Evolutionary conservation across 2,329 filamentous ascomycete species (phyloP).

Genomic region (Sphaerulina musiva): DNA sequence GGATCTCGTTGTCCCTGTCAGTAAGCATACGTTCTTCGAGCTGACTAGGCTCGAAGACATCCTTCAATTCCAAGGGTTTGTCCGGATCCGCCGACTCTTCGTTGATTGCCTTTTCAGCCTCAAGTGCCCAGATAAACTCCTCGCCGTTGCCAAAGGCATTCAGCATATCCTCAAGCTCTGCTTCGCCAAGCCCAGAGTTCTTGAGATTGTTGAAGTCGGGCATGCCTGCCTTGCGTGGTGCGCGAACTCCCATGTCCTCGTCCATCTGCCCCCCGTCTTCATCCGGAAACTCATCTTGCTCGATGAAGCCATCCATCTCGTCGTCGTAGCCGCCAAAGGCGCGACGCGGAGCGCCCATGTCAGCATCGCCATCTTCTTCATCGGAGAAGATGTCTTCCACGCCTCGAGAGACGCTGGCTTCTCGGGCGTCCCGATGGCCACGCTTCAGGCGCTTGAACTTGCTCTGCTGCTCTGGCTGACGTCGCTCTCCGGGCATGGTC

Average conservation of each 20-base stretch:
- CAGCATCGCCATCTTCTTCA: conserved; percentile 66
- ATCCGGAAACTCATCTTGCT: conserved; percentile 87
- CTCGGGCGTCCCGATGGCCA: conserved; percentile 68
- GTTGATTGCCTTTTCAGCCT: conserved; percentile 75
- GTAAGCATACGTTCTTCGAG: conserved; percentile 90
- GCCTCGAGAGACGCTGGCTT: conserved; percentile 58
- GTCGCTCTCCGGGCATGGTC: conserved; percentile 63
- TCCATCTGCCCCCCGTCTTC: conserved; percentile 69
- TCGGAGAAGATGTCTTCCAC: conserved; percentile 93
- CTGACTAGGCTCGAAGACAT: conserved; percentile 96
- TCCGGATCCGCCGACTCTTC: conserved; percentile 73
- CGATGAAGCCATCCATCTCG: conserved; percentile 89
- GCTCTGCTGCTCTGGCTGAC: conserved; percentile 58
- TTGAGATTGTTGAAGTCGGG: conserved; percentile 64
- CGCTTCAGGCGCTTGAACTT: conserved; percentile 97
- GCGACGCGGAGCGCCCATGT: conserved; percentile 39
- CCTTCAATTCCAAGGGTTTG: conserved; percentile 84
- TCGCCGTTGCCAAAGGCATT: conserved; percentile 92
- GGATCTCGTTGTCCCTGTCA: conserved; percentile 88
- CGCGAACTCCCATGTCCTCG: conserved; percentile 83
- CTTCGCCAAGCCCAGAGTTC: conserved; percentile 69
- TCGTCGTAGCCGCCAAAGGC: conserved; percentile 54
- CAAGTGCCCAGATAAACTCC: conserved; percentile 91
- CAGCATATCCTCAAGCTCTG: conserved; percentile 90
- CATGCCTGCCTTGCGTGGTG: conserved; percentile 64